Evolutionary conservation across 2,329 filamentous ascomycete species (phyloP).

Genomic region (Beauveria brongniartii): DNA sequence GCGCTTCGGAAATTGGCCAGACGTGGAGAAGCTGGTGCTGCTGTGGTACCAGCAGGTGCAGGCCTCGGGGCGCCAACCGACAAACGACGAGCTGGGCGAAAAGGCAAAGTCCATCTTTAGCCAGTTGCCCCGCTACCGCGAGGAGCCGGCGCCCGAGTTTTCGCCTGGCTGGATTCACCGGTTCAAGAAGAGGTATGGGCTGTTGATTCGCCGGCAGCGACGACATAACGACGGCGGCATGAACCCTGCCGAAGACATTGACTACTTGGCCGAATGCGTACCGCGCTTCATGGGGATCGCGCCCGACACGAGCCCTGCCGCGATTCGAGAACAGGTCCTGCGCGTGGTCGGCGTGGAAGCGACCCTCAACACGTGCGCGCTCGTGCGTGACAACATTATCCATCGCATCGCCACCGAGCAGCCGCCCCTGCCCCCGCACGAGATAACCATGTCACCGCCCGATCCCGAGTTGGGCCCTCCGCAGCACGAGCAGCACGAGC

Average conservation of each 20-base stretch:
- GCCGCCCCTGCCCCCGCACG: background rate
- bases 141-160: constrained; percentile 52
- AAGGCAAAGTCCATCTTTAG: constrained; percentile 53
- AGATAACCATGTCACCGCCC: background rate
- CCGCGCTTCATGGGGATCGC: constrained; percentile 51
- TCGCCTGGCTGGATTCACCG: constrained; percentile 57
- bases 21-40: constrained; percentile 51
- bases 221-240: constrained; percentile 39
- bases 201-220: constrained; percentile 48
- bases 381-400: constrained; percentile 51
- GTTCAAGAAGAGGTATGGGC: constrained; percentile 55
- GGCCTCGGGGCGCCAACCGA: constrained; percentile 46
- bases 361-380: constrained; percentile 43
- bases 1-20: constrained; percentile 57
- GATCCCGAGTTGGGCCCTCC: constrained; percentile 15
- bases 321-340: constrained; percentile 50
- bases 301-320: constrained; percentile 49
- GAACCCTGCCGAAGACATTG: constrained; percentile 47
- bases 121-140: constrained; percentile 51
- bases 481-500: constrained; percentile 15
- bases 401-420: constrained; percentile 23
- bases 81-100: constrained; percentile 54
- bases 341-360: constrained; percentile 48
- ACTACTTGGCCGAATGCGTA: constrained; percentile 52
- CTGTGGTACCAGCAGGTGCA: constrained; percentile 47